Percentiles rank a stretch among this genome's conserved stretches.
Evolutionary conservation across 345 rosid species (phyloP).

Genomic region (Combretum micranthum): DNA sequence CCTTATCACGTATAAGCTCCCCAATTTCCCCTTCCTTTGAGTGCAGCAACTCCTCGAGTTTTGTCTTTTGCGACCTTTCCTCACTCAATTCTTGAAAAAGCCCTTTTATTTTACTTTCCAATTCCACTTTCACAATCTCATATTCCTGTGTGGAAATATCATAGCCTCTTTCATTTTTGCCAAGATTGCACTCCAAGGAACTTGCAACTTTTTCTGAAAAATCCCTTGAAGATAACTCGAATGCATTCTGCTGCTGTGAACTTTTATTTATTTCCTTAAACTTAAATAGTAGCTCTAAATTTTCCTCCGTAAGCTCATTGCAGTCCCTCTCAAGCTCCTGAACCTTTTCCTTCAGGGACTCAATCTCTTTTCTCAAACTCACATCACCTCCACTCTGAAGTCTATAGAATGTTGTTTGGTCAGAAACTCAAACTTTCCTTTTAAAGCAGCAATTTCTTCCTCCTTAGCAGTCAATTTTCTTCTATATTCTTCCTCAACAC

Average conservation of each 20-base stretch:
- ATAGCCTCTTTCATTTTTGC: constrained; percentile 21
- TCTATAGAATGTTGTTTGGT: constrained; percentile 13
- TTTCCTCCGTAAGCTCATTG: constrained; percentile 60
- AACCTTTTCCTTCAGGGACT: constrained; percentile 31
- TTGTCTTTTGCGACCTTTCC: constrained; percentile 16
- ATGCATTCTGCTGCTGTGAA: constrained; percentile 10
- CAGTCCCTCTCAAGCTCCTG: constrained; percentile 53
- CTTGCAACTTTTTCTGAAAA: constrained; percentile 6
- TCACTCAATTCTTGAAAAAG: constrained; percentile 17
- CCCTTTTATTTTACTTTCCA: constrained; percentile 26
- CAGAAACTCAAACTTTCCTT: constrained; percentile 19
- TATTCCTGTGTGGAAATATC: constrained; percentile 19
- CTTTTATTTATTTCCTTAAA: constrained; percentile 27
- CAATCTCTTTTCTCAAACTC: constrained; percentile 27
- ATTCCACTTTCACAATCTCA: constrained; percentile 23
- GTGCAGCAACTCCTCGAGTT: constrained; percentile 24
- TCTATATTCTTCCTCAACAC: constrained; percentile 17
- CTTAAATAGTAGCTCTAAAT: constrained; percentile 38
- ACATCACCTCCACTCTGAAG: constrained; percentile 8
- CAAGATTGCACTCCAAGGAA: neutral
- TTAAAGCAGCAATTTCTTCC: constrained; percentile 23
- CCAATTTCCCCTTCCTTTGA: constrained; percentile 34
- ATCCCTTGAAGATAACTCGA: constrained; percentile 8
- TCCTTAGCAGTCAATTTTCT: constrained; percentile 25
- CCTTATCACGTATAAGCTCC: constrained; percentile 15